A percentile compares a stretch with the other conserved stretches of the same genome.
phyloP scores from a whole-genome alignment of 108 stramenopile genomes.

The Skeletonema potamos region DNA sequence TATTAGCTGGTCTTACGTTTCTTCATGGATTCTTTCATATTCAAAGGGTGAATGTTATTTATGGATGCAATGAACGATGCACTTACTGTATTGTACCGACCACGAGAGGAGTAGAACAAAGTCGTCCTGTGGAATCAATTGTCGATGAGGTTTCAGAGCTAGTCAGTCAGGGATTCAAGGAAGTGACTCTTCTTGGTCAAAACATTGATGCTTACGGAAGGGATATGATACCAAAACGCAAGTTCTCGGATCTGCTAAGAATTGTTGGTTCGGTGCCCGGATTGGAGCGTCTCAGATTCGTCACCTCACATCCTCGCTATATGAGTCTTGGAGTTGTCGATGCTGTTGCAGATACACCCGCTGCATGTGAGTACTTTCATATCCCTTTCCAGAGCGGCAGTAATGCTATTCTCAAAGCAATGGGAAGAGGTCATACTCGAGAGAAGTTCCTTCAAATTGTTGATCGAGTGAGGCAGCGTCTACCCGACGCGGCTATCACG shows the following conservation, averaged over 20 bases:
- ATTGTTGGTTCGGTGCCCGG: constrained; percentile 76
- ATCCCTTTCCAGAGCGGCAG: constrained; percentile 95
- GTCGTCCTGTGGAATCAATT: constrained; percentile 88
- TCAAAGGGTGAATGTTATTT: constrained; percentile 88
- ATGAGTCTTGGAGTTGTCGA: constrained; percentile 93
- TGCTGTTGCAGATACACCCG: constrained; percentile 87
- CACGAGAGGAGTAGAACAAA: constrained; percentile 95
- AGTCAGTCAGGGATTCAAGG: constrained; percentile 86
- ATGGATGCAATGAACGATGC: constrained; percentile 97
- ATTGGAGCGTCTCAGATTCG: constrained; percentile 91
- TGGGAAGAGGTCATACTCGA: constrained; percentile 95
- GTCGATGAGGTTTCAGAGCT: constrained; percentile 86
- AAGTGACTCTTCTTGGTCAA: constrained; percentile 96
- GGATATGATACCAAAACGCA: constrained; percentile 93
- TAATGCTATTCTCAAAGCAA: constrained; percentile 79
- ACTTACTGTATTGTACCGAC: constrained; percentile 97
- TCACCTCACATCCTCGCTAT: constrained; percentile 97
- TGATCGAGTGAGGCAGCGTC: constrained; percentile 74
- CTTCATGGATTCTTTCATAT: not conserved
- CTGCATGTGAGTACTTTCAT: constrained; percentile 89
- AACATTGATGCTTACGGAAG: constrained; percentile 96
- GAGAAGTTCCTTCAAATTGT: constrained; percentile 92
- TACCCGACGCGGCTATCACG: constrained; percentile 94
- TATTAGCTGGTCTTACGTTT: not conserved
- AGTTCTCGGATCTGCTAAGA: constrained; percentile 91